Conservation (phyloP, 306 rosid species). For the Delonix regia region DNA sequence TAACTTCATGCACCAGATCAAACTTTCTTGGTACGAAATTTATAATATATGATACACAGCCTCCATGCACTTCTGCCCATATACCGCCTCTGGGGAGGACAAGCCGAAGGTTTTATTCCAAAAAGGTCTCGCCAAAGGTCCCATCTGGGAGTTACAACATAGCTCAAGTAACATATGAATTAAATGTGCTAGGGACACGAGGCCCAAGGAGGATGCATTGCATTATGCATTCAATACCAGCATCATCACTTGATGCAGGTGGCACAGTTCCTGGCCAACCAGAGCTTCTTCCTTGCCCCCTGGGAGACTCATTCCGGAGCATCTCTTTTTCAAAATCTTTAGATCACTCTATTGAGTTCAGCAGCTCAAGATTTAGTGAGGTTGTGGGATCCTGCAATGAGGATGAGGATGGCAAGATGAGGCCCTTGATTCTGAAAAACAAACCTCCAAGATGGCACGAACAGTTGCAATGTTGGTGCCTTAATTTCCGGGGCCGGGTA, state of each 20-base stretch:
- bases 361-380: conserved; percentile 73
- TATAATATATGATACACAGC: conserved; percentile 82
- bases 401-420: conserved; percentile 51
- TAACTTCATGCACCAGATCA: conserved; percentile 62
- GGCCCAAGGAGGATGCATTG: conserved; percentile 96
- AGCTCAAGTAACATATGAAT: conserved; percentile 83
- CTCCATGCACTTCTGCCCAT: conserved; percentile 62
- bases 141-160: conserved; percentile 86
- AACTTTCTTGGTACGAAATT: conserved; percentile 92
- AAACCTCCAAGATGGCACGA: conserved; percentile 93
- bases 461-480: conserved; percentile 88
- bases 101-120: conserved; percentile 85
- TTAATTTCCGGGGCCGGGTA: conserved; percentile 84
- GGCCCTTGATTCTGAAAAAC: conserved; percentile 81
- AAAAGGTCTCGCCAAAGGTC: conserved; percentile 85
- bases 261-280: conserved; percentile 79
- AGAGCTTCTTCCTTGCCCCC: conserved; percentile 59
- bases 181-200: conserved; percentile 86
- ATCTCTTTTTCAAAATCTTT: conserved; percentile 70
- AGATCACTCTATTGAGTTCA: conserved; percentile 67
- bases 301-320: conserved; percentile 74
- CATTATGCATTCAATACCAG: conserved; percentile 82
- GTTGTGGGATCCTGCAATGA: conserved; percentile 48
- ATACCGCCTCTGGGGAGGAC: conserved; percentile 63
- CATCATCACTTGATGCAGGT: conserved; percentile 71